Base-by-base conservation (phyloP, 179 eudicot species). In the Drosera spatulata region DNA sequence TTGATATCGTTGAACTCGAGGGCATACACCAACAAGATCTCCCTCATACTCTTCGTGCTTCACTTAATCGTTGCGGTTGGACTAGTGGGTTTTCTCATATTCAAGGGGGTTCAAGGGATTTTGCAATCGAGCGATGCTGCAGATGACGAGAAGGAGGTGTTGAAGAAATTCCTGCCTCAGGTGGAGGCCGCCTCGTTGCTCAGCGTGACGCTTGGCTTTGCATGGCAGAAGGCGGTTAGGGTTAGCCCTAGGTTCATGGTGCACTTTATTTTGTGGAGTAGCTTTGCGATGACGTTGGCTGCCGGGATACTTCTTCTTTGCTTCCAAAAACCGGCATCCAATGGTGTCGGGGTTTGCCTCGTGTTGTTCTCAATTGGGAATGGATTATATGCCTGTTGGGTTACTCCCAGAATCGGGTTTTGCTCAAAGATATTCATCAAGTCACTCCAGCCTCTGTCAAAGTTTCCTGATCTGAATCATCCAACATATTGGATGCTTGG, bases 331-430 rank as follows among this genome's bases (percentile, higher is more conserved):
- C 85, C 96, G 1, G 11, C 93, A 3, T 85, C 95, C 0, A 83
- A 86, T 67, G 98, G 76, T 1, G 79, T 91, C 60, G 98, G 98
- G 33, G 83, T 73, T 63, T 61, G 79, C 10, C 82, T 85, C 47
- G 67, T 91, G 45, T 70, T 72, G 2, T 88, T 86, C 39, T 65
- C 98, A 0, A 79, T 91, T 63, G 95, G 95, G 2, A 88, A 85
- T 68, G 98, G 98, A 0, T 66, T 88, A 40, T 91, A 91, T 44
- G 77, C 96, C 10, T 88, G 95, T 72, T 86, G 96, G 98, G 95
- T 91, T 4, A 73, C 86, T 7, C 91, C 66, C 22, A 72, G 96
- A 69, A 81, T 80, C 8, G 50, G 59, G 6, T 88, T 84, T 57
- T 82, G 91, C 69, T 74, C 71, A 39, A 84, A 79, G 65, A 50